A percentile compares a stretch with the other conserved stretches of the same genome.
Evolutionary conservation across 2,329 filamentous ascomycete species (phyloP).

Genomic region (Ilyonectria destructans): DNA sequence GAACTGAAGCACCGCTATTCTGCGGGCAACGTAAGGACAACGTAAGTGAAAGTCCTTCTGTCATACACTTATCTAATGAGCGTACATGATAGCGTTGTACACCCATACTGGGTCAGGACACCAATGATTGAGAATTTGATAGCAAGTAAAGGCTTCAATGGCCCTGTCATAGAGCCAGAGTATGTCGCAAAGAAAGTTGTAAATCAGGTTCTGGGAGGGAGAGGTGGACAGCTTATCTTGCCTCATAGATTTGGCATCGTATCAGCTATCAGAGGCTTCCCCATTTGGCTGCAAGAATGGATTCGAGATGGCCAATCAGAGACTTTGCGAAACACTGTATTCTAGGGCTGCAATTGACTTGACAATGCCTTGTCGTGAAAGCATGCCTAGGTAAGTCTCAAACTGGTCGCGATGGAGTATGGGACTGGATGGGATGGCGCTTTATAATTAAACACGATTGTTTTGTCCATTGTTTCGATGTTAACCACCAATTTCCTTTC

Average conservation of each 20-base stretch:
- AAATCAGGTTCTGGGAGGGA: conserved; percentile 58
- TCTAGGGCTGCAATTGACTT: neutral
- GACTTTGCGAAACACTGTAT: conserved; percentile 16
- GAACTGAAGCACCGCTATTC: conserved; percentile 71
- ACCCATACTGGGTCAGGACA: conserved; percentile 57
- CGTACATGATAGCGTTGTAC: conserved; percentile 59
- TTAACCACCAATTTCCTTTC: too few species aligned
- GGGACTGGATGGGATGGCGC: too few species aligned
- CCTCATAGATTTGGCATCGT: conserved; percentile 43
- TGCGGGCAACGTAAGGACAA: conserved; percentile 53
- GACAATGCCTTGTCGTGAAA: too few species aligned
- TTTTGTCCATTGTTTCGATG: too few species aligned
- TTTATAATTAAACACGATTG: too few species aligned
- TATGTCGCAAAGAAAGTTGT: conserved; percentile 59
- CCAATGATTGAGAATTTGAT: conserved; percentile 40
- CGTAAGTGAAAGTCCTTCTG: neutral
- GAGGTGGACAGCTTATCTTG: conserved; percentile 61
- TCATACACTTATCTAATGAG: neutral
- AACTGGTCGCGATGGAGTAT: too few species aligned
- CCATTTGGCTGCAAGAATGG: conserved; percentile 39
- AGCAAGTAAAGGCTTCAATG: conserved; percentile 40
- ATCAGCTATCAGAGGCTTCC: conserved; percentile 30
- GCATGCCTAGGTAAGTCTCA: too few species aligned
- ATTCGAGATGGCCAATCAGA: conserved; percentile 25
- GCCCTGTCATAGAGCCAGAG: conserved; percentile 37